Evolutionary conservation across 139 green algal genomes (phyloP), one percentile per base, ranked within the genome.

Genomic region (Chlamydomonas sp.): DNA sequence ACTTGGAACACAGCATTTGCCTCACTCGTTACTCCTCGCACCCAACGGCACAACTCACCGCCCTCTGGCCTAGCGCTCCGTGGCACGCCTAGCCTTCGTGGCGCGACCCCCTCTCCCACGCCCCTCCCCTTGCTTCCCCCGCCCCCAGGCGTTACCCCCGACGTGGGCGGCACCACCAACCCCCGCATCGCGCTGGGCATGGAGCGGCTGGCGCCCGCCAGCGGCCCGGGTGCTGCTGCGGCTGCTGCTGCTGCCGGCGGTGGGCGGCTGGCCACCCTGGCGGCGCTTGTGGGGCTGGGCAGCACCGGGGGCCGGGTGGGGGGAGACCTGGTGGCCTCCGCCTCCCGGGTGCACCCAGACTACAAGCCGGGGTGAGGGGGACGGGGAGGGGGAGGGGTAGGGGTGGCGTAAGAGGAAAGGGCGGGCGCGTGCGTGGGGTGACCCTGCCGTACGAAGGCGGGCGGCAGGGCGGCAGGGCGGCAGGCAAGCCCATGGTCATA

Each of bases 201-300:
- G 16, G 72, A 74, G 14, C 72, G 57, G 4, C 83, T 87, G 18
- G n/a, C 71, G 63, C 83, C 57, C 2, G 61, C n/a, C 20, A 73
- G 14, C 60, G 18, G n/a, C 60, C 71, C 69, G 57, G 68, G n/a
- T 16, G 31, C 57, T 58, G 69, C 57, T 0, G 63, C n/a, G 31
- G 5, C 49, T 1, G 49, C 67, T 58, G 80, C 80, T 60, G 69
- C 17, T 18, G 58, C 66, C 31, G 68, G 63, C 17, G 61, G 66
- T 6, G 16, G 57, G n/a, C 58, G 17, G 5, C 7, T 79, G 59
- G 71, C 31, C 16, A 73, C 73, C 16, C 83, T 87, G 83, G 73
- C 83, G 61, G 83, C 83, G 61, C 83, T 87, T 72, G 73, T 87
- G 62, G 72, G 72, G 2, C 83, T 87, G 31, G 83, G 83, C 74